Percentiles rank a stretch among this genome's conserved stretches.
Conservation (phyloP, 176 grass and related monocot genomes). For the Phyllostachys edulis region DNA sequence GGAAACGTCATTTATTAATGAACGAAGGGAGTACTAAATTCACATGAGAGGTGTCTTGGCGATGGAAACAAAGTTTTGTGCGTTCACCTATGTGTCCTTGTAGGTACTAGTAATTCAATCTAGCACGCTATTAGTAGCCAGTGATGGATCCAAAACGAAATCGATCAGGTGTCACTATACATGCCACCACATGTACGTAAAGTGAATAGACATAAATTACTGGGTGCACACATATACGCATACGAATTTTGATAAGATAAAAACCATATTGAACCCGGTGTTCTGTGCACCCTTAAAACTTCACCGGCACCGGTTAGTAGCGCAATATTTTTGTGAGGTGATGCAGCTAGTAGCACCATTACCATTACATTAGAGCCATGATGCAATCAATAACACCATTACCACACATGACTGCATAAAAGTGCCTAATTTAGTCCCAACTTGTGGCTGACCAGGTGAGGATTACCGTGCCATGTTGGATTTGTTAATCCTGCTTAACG, state of each 20-base stretch:
- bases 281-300: too few species aligned
- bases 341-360: not conserved
- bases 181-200: fast-evolving
- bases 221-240: too few species aligned
- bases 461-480: conserved; percentile 21
- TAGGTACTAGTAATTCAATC: not conserved
- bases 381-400: not conserved
- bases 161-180: too few species aligned
- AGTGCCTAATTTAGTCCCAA: not conserved
- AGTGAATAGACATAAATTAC: too few species aligned
- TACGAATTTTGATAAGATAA: too few species aligned
- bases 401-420: not conserved
- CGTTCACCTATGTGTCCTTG: not conserved
- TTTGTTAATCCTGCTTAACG: conserved; percentile 7
- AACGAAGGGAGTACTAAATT: too few species aligned
- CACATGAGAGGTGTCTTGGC: not conserved
- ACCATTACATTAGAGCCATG: not conserved
- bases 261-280: too few species aligned
- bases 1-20: too few species aligned
- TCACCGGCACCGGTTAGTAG: not conserved
- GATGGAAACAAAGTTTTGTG: not conserved
- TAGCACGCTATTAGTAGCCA: not conserved
- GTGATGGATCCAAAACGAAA: too few species aligned
- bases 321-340: not conserved
- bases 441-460: not conserved